A percentile compares a stretch with the other conserved stretches of the same genome.
phyloP scores from a whole-genome alignment of 1,284 basidiomycete genomes.

The Irpex rosettiformis region DNA sequence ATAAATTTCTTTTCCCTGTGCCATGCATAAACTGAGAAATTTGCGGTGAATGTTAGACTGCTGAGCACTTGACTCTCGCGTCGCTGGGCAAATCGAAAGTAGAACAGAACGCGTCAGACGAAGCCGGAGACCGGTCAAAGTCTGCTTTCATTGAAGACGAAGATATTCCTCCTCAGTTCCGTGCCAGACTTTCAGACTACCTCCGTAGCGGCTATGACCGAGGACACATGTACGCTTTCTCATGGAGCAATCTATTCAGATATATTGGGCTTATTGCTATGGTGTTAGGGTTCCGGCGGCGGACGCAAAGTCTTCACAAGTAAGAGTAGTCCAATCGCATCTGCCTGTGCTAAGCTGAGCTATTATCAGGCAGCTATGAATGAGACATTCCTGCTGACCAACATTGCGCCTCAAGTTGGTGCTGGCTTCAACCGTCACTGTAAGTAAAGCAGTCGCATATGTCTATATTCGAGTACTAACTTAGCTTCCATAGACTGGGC shows the following conservation, averaged over 20 bases:
- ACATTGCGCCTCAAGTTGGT: slow-evolving; percentile 98
- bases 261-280: background rate
- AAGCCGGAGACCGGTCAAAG: slow-evolving; percentile 66
- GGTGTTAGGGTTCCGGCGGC: slow-evolving; percentile 87
- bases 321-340: slow-evolving; percentile 22
- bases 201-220: slow-evolving; percentile 95
- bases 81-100: slow-evolving; percentile 57
- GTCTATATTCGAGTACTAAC: background rate
- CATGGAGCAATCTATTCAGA: background rate
- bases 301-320: slow-evolving; percentile 88
- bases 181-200: slow-evolving; percentile 87
- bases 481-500: slow-evolving; percentile 75
- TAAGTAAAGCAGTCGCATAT: slow-evolving; percentile 33
- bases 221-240: slow-evolving; percentile 83
- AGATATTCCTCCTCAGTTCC: slow-evolving; percentile 75
- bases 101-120: slow-evolving; percentile 28
- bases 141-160: slow-evolving; percentile 88
- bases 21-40: background rate
- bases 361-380: slow-evolving; percentile 81
- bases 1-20: background rate
- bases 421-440: slow-evolving; percentile 98
- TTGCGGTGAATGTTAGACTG: slow-evolving; percentile 56
- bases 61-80: slow-evolving; percentile 84
- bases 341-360: background rate
- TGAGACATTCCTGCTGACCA: slow-evolving; percentile 93